A percentile compares a stretch with the other conserved stretches of the same genome.
These are phyloP conservation scores for Capsella bursapastoris DNA, from an alignment of 345 rosid species.

Conservation along the genomic window DNA sequence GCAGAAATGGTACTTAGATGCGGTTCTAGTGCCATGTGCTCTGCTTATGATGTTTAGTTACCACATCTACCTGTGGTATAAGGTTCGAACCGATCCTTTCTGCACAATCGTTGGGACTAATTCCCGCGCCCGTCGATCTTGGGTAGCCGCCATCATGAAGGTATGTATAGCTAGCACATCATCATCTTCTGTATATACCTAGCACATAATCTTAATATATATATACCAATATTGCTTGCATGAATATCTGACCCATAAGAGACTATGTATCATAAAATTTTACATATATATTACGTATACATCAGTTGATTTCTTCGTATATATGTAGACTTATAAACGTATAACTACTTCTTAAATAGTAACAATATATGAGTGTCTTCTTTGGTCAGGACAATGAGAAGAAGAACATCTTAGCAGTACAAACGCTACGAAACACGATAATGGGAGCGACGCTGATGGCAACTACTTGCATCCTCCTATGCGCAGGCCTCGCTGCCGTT, in stretches of 20 bases:
- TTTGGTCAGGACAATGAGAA: constrained; percentile 84
- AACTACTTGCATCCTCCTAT: constrained; percentile 84
- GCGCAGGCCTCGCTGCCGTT: constrained; percentile 82
- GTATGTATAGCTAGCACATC: constrained; percentile 38
- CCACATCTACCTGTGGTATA: constrained; percentile 74
- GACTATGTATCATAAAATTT: background rate
- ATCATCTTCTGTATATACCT: background rate
- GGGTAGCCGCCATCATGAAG: constrained; percentile 90
- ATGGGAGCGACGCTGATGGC: constrained; percentile 99
- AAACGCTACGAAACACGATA: constrained; percentile 80
- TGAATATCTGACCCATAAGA: background rate
- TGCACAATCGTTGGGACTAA: constrained; percentile 81
- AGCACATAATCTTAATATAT: background rate
- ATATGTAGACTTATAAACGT: background rate
- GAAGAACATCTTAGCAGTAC: constrained; percentile 90
- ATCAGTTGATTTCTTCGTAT: background rate
- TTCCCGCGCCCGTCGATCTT: constrained; percentile 60
- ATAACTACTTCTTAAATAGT: constrained; percentile 7
- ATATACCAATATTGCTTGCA: background rate
- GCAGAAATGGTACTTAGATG: constrained; percentile 66
- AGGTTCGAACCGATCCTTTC: constrained; percentile 73
- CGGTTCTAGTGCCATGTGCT: constrained; percentile 69
- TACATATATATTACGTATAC: background rate
- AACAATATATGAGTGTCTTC: constrained; percentile 1
- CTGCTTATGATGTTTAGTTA: constrained; percentile 53